phyloP scores from a whole-genome alignment of 495 filamentous ascomycete species.

The Bathelium albidoporum region DNA sequence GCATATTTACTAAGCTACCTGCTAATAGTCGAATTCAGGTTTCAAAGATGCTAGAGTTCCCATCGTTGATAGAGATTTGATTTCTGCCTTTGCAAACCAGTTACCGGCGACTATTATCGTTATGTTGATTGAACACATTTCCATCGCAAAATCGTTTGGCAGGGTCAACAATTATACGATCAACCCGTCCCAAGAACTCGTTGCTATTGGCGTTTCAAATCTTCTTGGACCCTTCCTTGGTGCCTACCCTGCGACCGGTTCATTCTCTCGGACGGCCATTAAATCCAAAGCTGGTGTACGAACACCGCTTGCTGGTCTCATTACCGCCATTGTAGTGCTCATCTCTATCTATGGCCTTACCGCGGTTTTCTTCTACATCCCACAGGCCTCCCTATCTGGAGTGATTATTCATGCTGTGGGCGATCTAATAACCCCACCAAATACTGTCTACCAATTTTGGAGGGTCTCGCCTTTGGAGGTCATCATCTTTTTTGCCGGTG shows the following conservation, averaged over 20 bases:
- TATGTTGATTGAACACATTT: slow-evolving; percentile 68
- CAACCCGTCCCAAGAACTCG: slow-evolving; percentile 90
- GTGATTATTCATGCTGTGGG: slow-evolving; percentile 98
- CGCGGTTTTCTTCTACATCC: slow-evolving; percentile 91
- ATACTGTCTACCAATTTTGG: slow-evolving; percentile 96
- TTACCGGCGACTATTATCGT: slow-evolving; percentile 83
- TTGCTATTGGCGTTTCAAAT: slow-evolving; percentile 89
- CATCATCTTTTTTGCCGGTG: slow-evolving; percentile 87
- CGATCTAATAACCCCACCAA: slow-evolving; percentile 87
- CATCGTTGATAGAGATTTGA: slow-evolving; percentile 50
- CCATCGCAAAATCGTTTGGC: slow-evolving; percentile 97
- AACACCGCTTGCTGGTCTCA: slow-evolving; percentile 83
- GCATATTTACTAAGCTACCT: neutral
- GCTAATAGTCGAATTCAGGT: slow-evolving; percentile 35
- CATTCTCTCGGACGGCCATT: slow-evolving; percentile 95
- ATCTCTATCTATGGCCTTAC: slow-evolving; percentile 92
- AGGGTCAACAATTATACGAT: slow-evolving; percentile 98
- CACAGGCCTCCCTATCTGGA: slow-evolving; percentile 70
- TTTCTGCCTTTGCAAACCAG: slow-evolving; percentile 50
- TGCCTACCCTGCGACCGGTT: slow-evolving; percentile 88
- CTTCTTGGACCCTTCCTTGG: slow-evolving; percentile 89
- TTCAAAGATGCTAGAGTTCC: slow-evolving; percentile 79
- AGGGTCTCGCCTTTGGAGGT: slow-evolving; percentile 81
- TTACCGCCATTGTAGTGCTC: slow-evolving; percentile 80
- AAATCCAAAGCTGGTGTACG: slow-evolving; percentile 96